Base-by-base conservation (phyloP, 2,329 filamentous ascomycete genomes). In the Cladosporium halotolerans region DNA sequence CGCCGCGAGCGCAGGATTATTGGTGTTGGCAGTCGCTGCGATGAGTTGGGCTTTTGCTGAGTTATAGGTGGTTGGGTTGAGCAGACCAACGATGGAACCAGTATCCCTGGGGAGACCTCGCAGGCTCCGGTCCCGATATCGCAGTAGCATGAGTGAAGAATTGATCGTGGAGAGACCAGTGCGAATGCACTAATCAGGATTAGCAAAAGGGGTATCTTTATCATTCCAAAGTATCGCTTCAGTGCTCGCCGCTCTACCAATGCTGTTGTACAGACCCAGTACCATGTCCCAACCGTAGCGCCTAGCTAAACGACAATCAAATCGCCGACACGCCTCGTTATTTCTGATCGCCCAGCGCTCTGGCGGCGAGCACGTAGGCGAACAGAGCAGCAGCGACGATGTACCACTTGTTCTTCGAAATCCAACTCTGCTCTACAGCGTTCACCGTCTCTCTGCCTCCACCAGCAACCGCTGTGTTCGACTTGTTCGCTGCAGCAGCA, bases 361-460 rank as follows among this genome's bases (percentile, higher is more conserved):
- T 79, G 32, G 89, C 86, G 53, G 95, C 77, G 46, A 96, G 72
- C 9, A 95, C 90, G 70, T 96, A 97, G 13, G 85, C 72, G 65
- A 97, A 87, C 28, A 96, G 76, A 14, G 83, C 71, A 0, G 78
- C 83, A 8, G 88, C 81, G 1, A 83, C 79, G 44, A 96, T 74
- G 63, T 86, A 78, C 58, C 91, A 76, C 73, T 89, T 93, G 73
- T 96, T 88, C 57, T 83, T 80, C 60, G 83, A 79, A 58, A 95
- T 69, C 89, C 89, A 97, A 54, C 89, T 82, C 62, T 89, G 84
- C 0, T 89, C 88, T 9, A 9, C 16, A 2, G 86, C 89, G 60
- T 93, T 85, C 58, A 88, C 71, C 52, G 84, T 79, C 74, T 85
- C 79, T 79, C 89, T 70, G 60, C 92, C 88, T n/a, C 93, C 86